Base-by-base conservation (phyloP, 768 basidiomycete genomes). In the Tulasnella sp. region DNA sequence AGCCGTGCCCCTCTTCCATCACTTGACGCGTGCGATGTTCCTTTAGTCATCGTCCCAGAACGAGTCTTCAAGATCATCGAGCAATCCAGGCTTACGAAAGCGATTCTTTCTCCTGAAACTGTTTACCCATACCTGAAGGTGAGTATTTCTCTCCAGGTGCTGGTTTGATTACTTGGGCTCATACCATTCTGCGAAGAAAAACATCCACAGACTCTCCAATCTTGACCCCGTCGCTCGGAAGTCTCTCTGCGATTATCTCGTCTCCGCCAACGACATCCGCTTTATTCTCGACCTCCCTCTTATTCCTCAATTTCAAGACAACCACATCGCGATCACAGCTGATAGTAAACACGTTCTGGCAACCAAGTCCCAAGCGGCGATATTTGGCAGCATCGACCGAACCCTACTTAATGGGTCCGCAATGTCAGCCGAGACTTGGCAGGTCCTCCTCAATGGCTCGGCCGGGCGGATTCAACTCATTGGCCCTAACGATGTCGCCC, bases 241-340 rank as follows among this genome's bases (percentile, higher is more conserved):
- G 31, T 28, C 22, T 14, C 18, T 78, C 22, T 78, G 77, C 69
- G 77, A 78, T 14, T 78, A 78, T 54, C 48, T 78, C 31, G 48
- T 60, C 77, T 58, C 77, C 24, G 77, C 50, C 22, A 31, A 72
- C 42, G 77, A 78, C 40, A 78, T 78, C 34, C 48, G 44, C n/a
- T 31, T 78, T 24, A 20, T 78, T 60, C 58, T 31, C 8, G 50
- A 78, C 69, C 31, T 78, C 24, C 77, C 58, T 18, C 2, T 78
- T n/a, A 64, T 78, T 37, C 58, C 60, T 11, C 46, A 44, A 40
- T 46, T 54, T 44, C 46, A 76, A 14, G 28, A 44, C 22, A 76
- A 28, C 3, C 31, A 37, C 46, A 76, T 48, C 22, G 54, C 75
- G 20, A 76, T 76, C 40, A n/a, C 44, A 4, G 16, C 46, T 37